These are phyloP conservation scores for Lachnellula suecica DNA, from an alignment of 2,329 filamentous ascomycete genomes.

Conservation along the genomic window DNA sequence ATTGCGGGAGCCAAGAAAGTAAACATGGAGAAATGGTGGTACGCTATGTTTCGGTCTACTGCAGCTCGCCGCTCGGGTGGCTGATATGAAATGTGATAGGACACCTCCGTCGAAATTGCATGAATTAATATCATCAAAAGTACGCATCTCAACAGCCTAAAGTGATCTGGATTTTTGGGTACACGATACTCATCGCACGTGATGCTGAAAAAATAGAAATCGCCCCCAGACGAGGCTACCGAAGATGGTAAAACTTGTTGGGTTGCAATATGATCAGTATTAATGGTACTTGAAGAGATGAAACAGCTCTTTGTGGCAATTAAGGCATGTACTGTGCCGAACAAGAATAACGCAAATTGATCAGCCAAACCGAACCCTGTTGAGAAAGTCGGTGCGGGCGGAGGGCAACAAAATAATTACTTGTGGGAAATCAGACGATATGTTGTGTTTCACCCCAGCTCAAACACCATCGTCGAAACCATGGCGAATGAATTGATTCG, in stretches of 20 bases:
- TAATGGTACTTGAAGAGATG: not conserved
- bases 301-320: not conserved
- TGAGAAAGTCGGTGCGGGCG: too few relatives aligned
- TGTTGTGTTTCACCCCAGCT: too few relatives aligned
- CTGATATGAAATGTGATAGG: not conserved
- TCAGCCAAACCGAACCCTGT: too few relatives aligned
- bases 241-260: not conserved
- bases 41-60: not conserved
- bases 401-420: too few relatives aligned
- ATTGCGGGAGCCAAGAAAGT: not conserved
- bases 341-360: too few relatives aligned
- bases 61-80: not conserved
- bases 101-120: not conserved
- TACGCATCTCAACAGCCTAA: not conserved
- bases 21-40: not conserved
- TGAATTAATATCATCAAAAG: not conserved
- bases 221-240: not conserved
- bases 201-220: not conserved
- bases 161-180: too few relatives aligned
- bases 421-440: too few relatives aligned
- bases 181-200: not conserved
- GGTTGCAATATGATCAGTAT: not conserved
- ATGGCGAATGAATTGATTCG: not conserved
- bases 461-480: too few relatives aligned
- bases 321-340: too few relatives aligned